phyloP scores from a whole-genome alignment of 495 filamentous ascomycete species.

The Daldinia grandis region DNA sequence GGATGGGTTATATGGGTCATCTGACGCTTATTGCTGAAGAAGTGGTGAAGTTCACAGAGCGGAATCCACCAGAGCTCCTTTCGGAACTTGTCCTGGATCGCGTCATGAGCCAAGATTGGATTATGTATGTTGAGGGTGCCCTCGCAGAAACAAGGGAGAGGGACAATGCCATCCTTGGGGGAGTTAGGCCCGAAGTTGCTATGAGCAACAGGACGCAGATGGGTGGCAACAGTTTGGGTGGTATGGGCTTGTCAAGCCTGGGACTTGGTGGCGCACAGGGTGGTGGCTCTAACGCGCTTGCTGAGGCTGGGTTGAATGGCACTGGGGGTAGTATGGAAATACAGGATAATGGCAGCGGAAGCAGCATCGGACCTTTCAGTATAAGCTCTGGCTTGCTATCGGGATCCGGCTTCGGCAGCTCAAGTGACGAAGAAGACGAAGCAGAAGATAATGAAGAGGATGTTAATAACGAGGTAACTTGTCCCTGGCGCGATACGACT shows the following conservation, averaged over 20 bases:
- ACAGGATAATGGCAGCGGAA: slow-evolving; percentile 69
- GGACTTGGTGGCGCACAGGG: slow-evolving; percentile 64
- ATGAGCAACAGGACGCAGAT: slow-evolving; percentile 58
- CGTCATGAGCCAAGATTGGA: slow-evolving; percentile 87
- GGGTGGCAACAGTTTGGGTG: slow-evolving; percentile 55
- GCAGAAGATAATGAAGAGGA: slow-evolving; percentile 84
- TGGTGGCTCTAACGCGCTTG: slow-evolving; percentile 71
- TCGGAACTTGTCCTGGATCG: slow-evolving; percentile 85
- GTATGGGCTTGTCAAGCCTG: slow-evolving; percentile 52
- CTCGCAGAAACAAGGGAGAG: slow-evolving; percentile 93
- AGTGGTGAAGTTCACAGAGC: slow-evolving; percentile 97
- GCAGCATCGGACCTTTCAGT: slow-evolving; percentile 71
- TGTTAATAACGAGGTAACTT: slow-evolving; percentile 61
- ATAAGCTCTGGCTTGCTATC: slow-evolving; percentile 71
- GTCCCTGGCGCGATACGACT: neutral
- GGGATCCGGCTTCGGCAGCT: slow-evolving; percentile 92
- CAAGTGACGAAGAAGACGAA: slow-evolving; percentile 96
- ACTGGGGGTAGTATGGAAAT: slow-evolving; percentile 70
- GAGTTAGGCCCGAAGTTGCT: slow-evolving; percentile 88
- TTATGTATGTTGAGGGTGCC: slow-evolving; percentile 93
- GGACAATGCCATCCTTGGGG: slow-evolving; percentile 98
- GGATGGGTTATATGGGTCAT: slow-evolving; percentile 98
- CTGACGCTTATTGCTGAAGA: slow-evolving; percentile 97
- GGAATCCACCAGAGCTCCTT: slow-evolving; percentile 87
- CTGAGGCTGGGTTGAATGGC: slow-evolving; percentile 75